phyloP scores from a whole-genome alignment of 768 basidiomycete species.

The Agrocybe chaxingu region DNA sequence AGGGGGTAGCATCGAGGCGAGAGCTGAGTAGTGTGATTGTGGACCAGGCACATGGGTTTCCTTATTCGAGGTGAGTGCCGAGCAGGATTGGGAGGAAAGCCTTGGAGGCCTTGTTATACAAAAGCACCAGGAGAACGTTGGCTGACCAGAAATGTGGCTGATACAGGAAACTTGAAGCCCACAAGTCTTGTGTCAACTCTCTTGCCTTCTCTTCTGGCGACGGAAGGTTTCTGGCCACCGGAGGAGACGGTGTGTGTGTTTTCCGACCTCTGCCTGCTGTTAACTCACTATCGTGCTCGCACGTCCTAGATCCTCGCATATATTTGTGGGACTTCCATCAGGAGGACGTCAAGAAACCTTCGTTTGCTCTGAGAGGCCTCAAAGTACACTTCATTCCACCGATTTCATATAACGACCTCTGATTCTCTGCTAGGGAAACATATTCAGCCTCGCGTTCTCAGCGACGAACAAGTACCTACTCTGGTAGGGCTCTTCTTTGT shows the following conservation, averaged over 20 bases:
- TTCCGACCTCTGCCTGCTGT: background rate
- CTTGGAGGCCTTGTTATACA: background rate
- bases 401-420: background rate
- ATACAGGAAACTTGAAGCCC: conserved; percentile 28
- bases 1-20: conserved; percentile 1
- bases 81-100: background rate
- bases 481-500: conserved; percentile 45
- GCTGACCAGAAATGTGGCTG: background rate
- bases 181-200: conserved; percentile 64
- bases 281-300: conserved; percentile 4
- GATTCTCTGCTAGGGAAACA: conserved; percentile 49
- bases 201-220: conserved; percentile 58
- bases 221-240: conserved; percentile 63
- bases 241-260: conserved; percentile 56
- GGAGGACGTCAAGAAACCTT: conserved; percentile 45
- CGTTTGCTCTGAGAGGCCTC: conserved; percentile 43
- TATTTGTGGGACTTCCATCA: conserved; percentile 69
- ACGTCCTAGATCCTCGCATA: conserved; percentile 44
- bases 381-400: conserved; percentile 26
- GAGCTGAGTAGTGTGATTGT: conserved; percentile 16
- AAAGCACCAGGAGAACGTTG: background rate
- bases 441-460: conserved; percentile 72
- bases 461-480: conserved; percentile 59
- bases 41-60: conserved; percentile 27
- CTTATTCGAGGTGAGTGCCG: conserved; percentile 33